Base-by-base conservation (phyloP, 169 alveolate genomes). In the Plasmodium ovale region DNA sequence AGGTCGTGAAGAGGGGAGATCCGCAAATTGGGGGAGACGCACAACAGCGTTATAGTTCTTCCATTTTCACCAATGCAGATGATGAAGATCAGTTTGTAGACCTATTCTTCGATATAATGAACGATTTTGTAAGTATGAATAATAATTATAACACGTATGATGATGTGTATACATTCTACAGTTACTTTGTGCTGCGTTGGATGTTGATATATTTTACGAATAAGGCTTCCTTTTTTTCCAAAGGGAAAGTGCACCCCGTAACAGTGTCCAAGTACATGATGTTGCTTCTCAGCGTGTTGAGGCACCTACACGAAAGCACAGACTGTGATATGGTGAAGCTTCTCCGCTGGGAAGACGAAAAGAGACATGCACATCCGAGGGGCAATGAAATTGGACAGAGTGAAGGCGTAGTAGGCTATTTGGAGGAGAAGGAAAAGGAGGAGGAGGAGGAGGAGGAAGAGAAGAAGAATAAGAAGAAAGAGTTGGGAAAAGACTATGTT, bases 101-200 rank as follows among this genome's bases (percentile, higher is more conserved):
- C 56, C 9, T 84, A 56, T 56, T 53, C 54, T 84, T 84, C 54
- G 91, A 84, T 29, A 10, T 84, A 69, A 69, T 84, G 37, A 84
- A 51, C 12, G 65, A 69, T 16, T 69, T 84, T 23, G 37, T 67
- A 29, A 65, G 53, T 67, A 19, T 84, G 21, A 25, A 68, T 5
- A 39, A 54, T 44, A 84, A 84, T 84, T 84, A 84, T 54, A 84
- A 84, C 33, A 39, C 49, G 33, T 84, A 84, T 60, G 91, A 84
- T 58, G 87, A 56, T 56, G 23, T 56, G 58, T 84, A 68, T 49
- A 56, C 1, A 19, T 39, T 54, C 16, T 84, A 68, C 56, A 84
- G 54, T 19, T 84, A 35, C 60, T 84, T 84, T 59, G 73, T 84
- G 9, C 68, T 84, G 35, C 67, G 91, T 14, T 84, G 91, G 91